Evolutionary conservation across 768 basidiomycete genomes (phyloP).

Genomic region (Mycena chlorophos): DNA sequence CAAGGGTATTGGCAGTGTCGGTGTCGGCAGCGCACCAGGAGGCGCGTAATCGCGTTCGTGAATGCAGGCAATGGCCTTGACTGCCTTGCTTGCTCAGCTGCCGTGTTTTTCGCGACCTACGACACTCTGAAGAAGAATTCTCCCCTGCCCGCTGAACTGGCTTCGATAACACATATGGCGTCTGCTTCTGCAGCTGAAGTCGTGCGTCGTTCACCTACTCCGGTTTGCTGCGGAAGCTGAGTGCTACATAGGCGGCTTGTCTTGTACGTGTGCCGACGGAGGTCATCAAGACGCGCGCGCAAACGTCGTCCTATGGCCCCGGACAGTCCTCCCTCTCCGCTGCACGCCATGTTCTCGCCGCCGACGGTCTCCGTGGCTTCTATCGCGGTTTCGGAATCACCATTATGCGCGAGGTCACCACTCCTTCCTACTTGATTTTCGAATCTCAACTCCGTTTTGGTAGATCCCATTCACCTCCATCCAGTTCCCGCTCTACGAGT

Average conservation of each 20-base stretch:
- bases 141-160: constrained; percentile 59
- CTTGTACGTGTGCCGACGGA: constrained; percentile 94
- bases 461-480: constrained; percentile 71
- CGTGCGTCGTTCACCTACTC: constrained; percentile 34
- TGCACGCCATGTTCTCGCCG: constrained; percentile 53
- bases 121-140: constrained; percentile 81
- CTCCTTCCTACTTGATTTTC: constrained; percentile 29
- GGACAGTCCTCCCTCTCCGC: constrained; percentile 62
- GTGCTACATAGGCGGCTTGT: constrained; percentile 67
- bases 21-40: constrained; percentile 93
- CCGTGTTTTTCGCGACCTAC: constrained; percentile 93
- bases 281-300: constrained; percentile 90
- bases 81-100: constrained; percentile 56
- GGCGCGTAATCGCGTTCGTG: constrained; percentile 47
- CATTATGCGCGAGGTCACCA: constrained; percentile 60
- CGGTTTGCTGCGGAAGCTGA: constrained; percentile 16
- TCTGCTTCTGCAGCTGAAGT: constrained; percentile 64
- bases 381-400: constrained; percentile 88
- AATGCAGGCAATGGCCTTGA: constrained; percentile 2
- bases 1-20: constrained; percentile 90
- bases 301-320: constrained; percentile 74
- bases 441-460: constrained; percentile 24
- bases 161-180: constrained; percentile 47
- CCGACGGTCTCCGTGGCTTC: constrained; percentile 74
- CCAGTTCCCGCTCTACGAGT: constrained; percentile 79